Percentiles rank a stretch among this genome's conserved stretches.
These are phyloP conservation scores for Hyaloscypha bicolor DNA, from an alignment of 495 filamentous ascomycete species.

Conservation along the genomic window DNA sequence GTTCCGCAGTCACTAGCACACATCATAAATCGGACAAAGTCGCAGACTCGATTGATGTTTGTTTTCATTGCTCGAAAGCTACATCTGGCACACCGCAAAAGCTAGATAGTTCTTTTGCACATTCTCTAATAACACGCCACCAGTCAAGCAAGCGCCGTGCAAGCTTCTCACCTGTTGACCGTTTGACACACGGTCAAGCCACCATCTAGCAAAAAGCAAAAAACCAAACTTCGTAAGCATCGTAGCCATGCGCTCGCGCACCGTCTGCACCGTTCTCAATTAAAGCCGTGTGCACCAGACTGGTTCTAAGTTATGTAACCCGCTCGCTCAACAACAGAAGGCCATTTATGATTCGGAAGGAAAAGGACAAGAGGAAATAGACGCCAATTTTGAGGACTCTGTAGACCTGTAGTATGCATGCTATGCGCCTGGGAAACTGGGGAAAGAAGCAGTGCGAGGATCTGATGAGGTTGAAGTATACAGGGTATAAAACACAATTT, in stretches of 20 bases:
- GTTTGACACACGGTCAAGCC: not conserved
- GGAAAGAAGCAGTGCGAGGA: constrained; percentile 9
- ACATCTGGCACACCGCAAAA: not conserved
- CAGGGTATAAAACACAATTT: constrained; percentile 33
- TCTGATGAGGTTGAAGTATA: constrained; percentile 21
- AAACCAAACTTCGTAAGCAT: constrained; percentile 5
- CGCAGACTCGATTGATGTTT: not conserved
- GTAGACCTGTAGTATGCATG: constrained; percentile 25
- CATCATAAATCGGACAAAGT: no score
- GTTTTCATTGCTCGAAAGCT: not conserved
- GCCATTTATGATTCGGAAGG: not conserved
- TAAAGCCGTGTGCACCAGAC: not conserved
- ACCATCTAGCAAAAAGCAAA: constrained; percentile 5
- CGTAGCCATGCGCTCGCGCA: not conserved
- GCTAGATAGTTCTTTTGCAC: not conserved
- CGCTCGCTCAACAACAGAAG: constrained; percentile 5
- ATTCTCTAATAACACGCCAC: not conserved
- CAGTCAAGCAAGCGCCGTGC: not conserved
- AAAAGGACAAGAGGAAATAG: constrained; percentile 7
- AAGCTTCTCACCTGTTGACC: not conserved
- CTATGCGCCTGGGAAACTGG: constrained; percentile 15
- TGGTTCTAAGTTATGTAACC: not conserved
- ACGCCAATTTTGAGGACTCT: constrained; percentile 26
- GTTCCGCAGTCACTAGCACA: no score
- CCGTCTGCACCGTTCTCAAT: not conserved